phyloP scores from a whole-genome alignment of 2,329 filamentous ascomycete species.

The Fusarium graminum region DNA sequence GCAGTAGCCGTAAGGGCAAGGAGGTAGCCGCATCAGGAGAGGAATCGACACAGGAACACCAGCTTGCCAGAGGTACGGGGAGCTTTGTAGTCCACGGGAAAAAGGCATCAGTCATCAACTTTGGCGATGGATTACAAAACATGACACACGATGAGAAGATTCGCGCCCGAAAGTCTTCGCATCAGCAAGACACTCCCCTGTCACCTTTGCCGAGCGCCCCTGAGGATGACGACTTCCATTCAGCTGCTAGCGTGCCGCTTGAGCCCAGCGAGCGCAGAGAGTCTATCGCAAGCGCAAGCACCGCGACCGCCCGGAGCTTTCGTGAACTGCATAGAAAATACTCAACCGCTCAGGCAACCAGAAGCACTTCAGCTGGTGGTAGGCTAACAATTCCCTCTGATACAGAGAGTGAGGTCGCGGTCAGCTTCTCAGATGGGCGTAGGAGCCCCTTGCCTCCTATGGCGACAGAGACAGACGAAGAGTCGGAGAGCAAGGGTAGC shows the following conservation, averaged over 20 bases:
- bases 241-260: constrained; percentile 60
- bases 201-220: constrained; percentile 54
- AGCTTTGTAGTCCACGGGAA: constrained; percentile 98
- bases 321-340: constrained; percentile 72
- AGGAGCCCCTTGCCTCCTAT: constrained; percentile 68
- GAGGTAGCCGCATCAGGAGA: constrained; percentile 62
- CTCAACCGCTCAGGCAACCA: constrained; percentile 64
- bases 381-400: constrained; percentile 65
- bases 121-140: constrained; percentile 89
- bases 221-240: constrained; percentile 65
- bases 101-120: constrained; percentile 97
- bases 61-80: constrained; percentile 81
- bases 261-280: constrained; percentile 66
- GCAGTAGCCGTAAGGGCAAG: constrained; percentile 81
- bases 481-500: constrained; percentile 34
- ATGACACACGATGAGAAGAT: constrained; percentile 80
- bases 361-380: constrained; percentile 57
- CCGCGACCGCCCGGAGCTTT: constrained; percentile 75
- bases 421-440: constrained; percentile 71
- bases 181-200: constrained; percentile 56
- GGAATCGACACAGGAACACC: constrained; percentile 68
- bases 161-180: constrained; percentile 69
- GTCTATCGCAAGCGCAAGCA: constrained; percentile 74
- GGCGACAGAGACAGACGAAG: constrained; percentile 57
- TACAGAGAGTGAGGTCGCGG: constrained; percentile 70